These are phyloP conservation scores for Exobasidium rhododendri DNA, from an alignment of 1,284 basidiomycete genomes.

Conservation along the genomic window DNA sequence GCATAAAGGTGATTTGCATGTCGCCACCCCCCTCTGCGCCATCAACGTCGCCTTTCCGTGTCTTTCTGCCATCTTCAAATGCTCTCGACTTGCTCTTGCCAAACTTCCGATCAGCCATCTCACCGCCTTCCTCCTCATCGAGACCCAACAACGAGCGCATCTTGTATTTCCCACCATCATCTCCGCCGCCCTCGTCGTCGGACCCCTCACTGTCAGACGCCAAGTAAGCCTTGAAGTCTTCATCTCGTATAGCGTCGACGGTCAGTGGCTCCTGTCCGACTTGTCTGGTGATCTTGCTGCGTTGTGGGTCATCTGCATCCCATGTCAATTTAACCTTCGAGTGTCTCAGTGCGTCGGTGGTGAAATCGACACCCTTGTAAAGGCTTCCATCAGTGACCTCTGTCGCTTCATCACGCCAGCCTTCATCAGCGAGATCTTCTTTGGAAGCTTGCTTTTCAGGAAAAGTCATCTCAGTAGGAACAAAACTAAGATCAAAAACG, in stretches of 20 bases:
- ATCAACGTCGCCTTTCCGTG: conserved; percentile 9
- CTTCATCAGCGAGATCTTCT: conserved; percentile 63
- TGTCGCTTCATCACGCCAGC: conserved; percentile 65
- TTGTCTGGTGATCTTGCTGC: conserved; percentile 65
- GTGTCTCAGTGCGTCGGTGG: conserved; percentile 93
- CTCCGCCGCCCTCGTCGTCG: conserved; percentile 19
- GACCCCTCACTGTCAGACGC: conserved; percentile 44
- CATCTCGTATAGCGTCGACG: conserved; percentile 42
- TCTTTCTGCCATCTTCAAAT: conserved; percentile 7
- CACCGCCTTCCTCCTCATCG: conserved; percentile 10
- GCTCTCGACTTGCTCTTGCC: conserved; percentile 3
- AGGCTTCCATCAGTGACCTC: conserved; percentile 61
- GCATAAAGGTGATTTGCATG: conserved; percentile 54
- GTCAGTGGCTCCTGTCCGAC: conserved; percentile 28
- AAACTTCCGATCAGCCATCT: neutral
- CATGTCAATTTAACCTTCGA: conserved; percentile 97
- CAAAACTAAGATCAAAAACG: conserved; percentile 74
- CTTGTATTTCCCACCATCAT: conserved; percentile 20
- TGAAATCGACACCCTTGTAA: conserved; percentile 84
- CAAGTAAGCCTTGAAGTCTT: conserved; percentile 52
- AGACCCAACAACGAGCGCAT: conserved; percentile 46
- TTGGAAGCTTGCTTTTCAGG: conserved; percentile 22
- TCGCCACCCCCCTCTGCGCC: conserved; percentile 26
- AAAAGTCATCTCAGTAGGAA: conserved; percentile 79
- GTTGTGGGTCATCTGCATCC: conserved; percentile 95